These are phyloP conservation scores for Daldinia sp. DNA, from an alignment of 2,329 filamentous ascomycete genomes.

Conservation along the genomic window DNA sequence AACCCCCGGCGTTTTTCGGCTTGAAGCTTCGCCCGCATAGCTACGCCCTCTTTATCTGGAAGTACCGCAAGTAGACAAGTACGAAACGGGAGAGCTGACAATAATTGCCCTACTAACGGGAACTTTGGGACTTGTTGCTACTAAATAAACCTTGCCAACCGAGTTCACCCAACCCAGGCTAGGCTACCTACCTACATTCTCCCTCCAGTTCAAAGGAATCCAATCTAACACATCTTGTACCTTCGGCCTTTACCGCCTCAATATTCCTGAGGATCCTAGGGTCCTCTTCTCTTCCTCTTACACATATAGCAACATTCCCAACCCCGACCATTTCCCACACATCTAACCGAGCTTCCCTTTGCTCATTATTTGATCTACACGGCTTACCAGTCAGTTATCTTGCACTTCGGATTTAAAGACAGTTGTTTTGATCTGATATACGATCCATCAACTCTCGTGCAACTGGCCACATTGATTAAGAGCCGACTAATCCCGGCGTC, in stretches of 20 bases:
- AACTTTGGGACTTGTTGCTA: conserved; percentile 1
- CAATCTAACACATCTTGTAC: not conserved
- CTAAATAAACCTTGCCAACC: conserved; percentile 21
- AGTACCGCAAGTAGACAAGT: conserved; percentile 7
- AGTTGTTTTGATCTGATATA: conserved; percentile 38
- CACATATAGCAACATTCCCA: conserved; percentile 3
- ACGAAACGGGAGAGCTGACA: conserved; percentile 11
- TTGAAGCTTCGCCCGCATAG: conserved; percentile 32
- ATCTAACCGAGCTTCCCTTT: conserved; percentile 11
- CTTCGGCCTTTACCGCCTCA: conserved; percentile 33
- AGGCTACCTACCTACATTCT: conserved; percentile 30
- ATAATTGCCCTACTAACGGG: conserved; percentile 25
- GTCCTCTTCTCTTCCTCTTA: conserved; percentile 9
- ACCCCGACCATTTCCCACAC: conserved; percentile 15
- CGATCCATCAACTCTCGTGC: conserved; percentile 37
- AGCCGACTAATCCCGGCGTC: conserved; percentile 40
- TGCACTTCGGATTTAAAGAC: conserved; percentile 16
- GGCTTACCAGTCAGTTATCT: conserved; percentile 3
- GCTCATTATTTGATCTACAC: conserved; percentile 12
- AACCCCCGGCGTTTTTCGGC: conserved; percentile 28
- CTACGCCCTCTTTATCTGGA: conserved; percentile 35
- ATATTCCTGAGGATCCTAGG: conserved; percentile 21
- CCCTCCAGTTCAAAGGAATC: conserved; percentile 10
- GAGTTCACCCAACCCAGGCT: conserved; percentile 32
- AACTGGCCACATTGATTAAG: conserved; percentile 34